Evolutionary conservation across 73 alveolate genomes (phyloP), one percentile per base, ranked within the genome.

Genomic region (Blepharisma stoltei): DNA sequence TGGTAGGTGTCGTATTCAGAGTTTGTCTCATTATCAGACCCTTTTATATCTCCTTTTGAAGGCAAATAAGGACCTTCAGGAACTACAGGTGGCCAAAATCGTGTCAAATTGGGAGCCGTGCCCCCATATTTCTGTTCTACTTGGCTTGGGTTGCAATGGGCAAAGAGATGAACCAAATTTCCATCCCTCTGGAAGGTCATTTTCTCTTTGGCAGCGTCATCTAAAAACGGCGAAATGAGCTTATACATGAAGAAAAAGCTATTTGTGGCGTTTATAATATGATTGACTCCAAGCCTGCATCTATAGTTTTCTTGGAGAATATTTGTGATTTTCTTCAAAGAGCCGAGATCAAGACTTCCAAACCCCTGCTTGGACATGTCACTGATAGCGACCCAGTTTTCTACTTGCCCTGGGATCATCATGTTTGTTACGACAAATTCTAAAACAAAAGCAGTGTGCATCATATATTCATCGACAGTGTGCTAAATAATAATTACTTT

Each of bases 121-220:
- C 87, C 87, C 7, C 87, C 87, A 48, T 47, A 80, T 70, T 80
- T 69, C 48, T 69, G 41, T 38, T 80, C 87, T 18, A 80, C 47
- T 43, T 69, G 76, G 21, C 60, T 25, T n/a, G 87, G 87, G 69
- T 80, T 66, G 48, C 49, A 37, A 7, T 41, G 7, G 27, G 43
- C 47, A 7, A 80, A 6, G 37, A 80, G 66, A 0, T 80, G 82
- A 6, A 32, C 20, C 7, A 55, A 41, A 7, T 55, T 49, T 25
- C 66, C 11, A 11, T 46, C 65, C 7, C 49, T 76, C 4, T 44
- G 47, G 55, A 80, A 14, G 11, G 9, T 23, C 66, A 55, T 80
- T 25, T 80, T 80, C 25, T 48, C 55, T 21, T 55, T 80, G 3
- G 55, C 47, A 5, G 41, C 76, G 32, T 54, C 87, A 11, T 77